Percentiles rank a stretch among this genome's conserved stretches.
phyloP scores from a whole-genome alignment of 1,284 basidiomycete genomes.

The Cryptococcus sp. region DNA sequence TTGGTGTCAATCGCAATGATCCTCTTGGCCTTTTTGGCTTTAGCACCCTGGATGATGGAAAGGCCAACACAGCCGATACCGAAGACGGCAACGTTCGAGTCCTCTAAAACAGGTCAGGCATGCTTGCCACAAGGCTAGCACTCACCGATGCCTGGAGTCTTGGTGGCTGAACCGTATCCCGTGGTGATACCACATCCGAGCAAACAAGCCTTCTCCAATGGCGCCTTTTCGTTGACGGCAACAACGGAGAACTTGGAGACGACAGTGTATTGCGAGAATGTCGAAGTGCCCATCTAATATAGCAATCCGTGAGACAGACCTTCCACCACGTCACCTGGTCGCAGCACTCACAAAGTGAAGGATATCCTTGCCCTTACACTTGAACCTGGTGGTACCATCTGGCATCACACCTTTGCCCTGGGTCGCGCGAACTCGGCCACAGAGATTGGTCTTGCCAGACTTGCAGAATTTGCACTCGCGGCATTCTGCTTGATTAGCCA shows the following conservation, averaged over 20 bases:
- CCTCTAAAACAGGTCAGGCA: slow-evolving; percentile 58
- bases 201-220: slow-evolving; percentile 91
- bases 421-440: slow-evolving; percentile 84
- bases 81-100: slow-evolving; percentile 88
- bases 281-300: slow-evolving; percentile 91
- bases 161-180: slow-evolving; percentile 62
- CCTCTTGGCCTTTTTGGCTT: slow-evolving; percentile 74
- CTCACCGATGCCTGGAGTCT: slow-evolving; percentile 55
- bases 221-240: slow-evolving; percentile 79
- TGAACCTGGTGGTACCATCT: slow-evolving; percentile 88
- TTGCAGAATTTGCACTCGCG: slow-evolving; percentile 97
- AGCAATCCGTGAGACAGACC: too few species aligned
- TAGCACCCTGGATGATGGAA: slow-evolving; percentile 82
- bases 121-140: neutral
- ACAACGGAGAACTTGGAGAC: slow-evolving; percentile 97
- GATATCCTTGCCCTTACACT: slow-evolving; percentile 81
- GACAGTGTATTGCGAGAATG: slow-evolving; percentile 99
- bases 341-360: slow-evolving; percentile 78
- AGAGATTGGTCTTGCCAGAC: slow-evolving; percentile 97
- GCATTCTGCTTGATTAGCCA: too few species aligned
- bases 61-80: slow-evolving; percentile 96
- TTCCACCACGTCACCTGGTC: neutral
- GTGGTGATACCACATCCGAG: slow-evolving; percentile 96
- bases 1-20: slow-evolving; percentile 95
- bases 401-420: slow-evolving; percentile 98